These are phyloP conservation scores for Euphorbia schlechtendalii DNA, from an alignment of 441 rosid genomes.

Conservation along the genomic window DNA sequence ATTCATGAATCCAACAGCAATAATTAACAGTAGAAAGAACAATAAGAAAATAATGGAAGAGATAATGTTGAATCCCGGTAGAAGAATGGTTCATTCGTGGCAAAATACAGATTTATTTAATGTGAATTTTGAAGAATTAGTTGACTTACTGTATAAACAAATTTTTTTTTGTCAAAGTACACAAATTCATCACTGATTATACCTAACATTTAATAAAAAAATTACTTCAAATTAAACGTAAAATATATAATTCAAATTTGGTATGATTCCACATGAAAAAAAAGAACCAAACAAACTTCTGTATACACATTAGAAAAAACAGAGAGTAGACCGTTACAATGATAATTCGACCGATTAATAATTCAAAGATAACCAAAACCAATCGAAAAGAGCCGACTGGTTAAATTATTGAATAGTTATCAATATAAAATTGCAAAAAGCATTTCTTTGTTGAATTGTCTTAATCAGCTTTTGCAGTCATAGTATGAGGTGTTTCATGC, in stretches of 20 bases:
- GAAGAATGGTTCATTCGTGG: not conserved
- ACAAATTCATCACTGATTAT: not conserved
- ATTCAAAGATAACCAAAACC: slow-evolving; percentile 3
- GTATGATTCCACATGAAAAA: not conserved
- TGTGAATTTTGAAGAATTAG: not conserved
- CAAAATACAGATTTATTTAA: not conserved
- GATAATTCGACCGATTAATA: not conserved
- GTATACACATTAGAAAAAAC: not conserved
- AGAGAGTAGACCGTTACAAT: too few species aligned
- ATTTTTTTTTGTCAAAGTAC: too few species aligned
- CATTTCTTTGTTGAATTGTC: not conserved
- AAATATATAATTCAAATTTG: not conserved
- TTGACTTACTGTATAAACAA: too few species aligned
- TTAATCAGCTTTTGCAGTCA: not conserved
- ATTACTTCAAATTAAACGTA: not conserved
- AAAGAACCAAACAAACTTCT: not conserved
- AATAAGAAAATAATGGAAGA: not conserved
- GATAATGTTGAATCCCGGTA: not conserved
- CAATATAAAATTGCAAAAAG: not conserved
- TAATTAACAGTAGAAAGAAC: not conserved
- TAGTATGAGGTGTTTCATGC: not conserved
- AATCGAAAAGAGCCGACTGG: not conserved
- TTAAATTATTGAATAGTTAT: not conserved
- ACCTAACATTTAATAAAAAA: too few species aligned
- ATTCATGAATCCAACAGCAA: not conserved